Evolutionary conservation across 208 protist species (phyloP).

Genomic region (Trypanosoma mega): DNA sequence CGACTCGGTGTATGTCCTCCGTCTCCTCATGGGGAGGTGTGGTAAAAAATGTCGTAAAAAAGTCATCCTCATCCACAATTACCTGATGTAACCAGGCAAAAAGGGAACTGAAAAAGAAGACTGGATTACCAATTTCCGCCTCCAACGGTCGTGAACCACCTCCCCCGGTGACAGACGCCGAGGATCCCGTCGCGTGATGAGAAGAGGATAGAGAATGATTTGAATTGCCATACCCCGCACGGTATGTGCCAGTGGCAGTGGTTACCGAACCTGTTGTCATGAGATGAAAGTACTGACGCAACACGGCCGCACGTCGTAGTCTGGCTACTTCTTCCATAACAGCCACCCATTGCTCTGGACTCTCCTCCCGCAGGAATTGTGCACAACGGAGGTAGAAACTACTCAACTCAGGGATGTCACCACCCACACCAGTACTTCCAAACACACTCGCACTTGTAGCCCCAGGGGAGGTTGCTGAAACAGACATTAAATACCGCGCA

Average conservation of each 20-base stretch:
- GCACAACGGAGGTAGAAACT: slow-evolving; percentile 71
- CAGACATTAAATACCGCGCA: slow-evolving; percentile 54
- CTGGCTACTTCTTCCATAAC: slow-evolving; percentile 75
- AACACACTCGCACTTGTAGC: background rate
- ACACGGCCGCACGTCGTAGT: slow-evolving; percentile 62
- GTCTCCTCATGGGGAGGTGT: background rate
- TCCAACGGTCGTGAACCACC: slow-evolving; percentile 60
- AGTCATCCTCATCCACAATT: slow-evolving; percentile 79
- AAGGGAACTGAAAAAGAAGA: slow-evolving; percentile 81
- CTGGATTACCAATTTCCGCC: slow-evolving; percentile 75
- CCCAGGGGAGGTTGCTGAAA: slow-evolving; percentile 17
- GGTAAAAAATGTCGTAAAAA: slow-evolving; percentile 51
- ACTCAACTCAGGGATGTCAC: slow-evolving; percentile 67
- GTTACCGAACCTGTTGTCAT: slow-evolving; percentile 71
- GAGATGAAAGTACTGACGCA: slow-evolving; percentile 85
- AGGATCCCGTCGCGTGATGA: background rate
- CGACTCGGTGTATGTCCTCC: no score
- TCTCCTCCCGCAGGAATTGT: slow-evolving; percentile 59
- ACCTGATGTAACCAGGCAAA: slow-evolving; percentile 87
- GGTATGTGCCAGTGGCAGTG: slow-evolving; percentile 52
- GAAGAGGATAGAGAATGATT: slow-evolving; percentile 15
- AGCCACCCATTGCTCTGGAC: slow-evolving; percentile 46
- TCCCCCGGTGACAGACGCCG: slow-evolving; percentile 5
- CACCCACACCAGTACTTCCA: slow-evolving; percentile 14
- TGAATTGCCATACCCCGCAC: slow-evolving; percentile 12